phyloP scores from a whole-genome alignment of 805 yeast genomes.

The Wickerhamomyces alni region DNA sequence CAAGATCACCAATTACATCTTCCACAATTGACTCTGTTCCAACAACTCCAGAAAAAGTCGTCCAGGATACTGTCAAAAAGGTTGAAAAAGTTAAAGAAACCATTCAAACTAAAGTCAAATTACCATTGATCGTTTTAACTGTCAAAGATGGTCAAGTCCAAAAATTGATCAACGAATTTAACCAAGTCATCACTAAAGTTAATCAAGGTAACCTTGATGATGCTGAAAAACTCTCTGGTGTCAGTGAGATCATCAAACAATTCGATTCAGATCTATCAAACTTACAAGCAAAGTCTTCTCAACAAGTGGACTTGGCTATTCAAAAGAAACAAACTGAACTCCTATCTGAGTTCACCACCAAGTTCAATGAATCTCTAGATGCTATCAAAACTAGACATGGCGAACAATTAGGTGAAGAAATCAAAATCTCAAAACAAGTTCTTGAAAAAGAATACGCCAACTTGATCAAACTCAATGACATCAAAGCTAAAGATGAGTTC shows the following conservation, averaged over 20 bases:
- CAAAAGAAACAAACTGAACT: slow-evolving; percentile 45
- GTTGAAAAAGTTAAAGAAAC: slow-evolving; percentile 10
- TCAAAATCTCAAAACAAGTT: slow-evolving; percentile 59
- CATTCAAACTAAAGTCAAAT: slow-evolving; percentile 8
- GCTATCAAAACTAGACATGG: slow-evolving; percentile 56
- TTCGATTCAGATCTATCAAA: slow-evolving; percentile 18
- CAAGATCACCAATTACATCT: slow-evolving; percentile 34
- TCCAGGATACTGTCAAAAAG: neutral
- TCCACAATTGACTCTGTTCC: slow-evolving; percentile 25
- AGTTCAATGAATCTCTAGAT: slow-evolving; percentile 56
- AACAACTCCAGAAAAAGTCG: slow-evolving; percentile 9
- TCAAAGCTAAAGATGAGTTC: slow-evolving; percentile 64
- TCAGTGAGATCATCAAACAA: slow-evolving; percentile 11
- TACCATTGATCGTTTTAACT: slow-evolving; percentile 24
- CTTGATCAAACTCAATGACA: slow-evolving; percentile 58
- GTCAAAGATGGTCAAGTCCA: slow-evolving; percentile 24
- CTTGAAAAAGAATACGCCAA: slow-evolving; percentile 69
- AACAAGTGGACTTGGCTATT: slow-evolving; percentile 11
- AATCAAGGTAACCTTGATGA: slow-evolving; percentile 18
- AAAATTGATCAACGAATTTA: slow-evolving; percentile 20
- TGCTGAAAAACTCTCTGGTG: slow-evolving; percentile 7
- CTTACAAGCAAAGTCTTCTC: slow-evolving; percentile 8
- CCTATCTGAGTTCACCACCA: slow-evolving; percentile 51
- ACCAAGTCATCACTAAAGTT: slow-evolving; percentile 15
- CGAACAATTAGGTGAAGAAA: slow-evolving; percentile 52